Evolutionary conservation across 2,329 filamentous ascomycete genomes (phyloP).

Genomic region (Anthostomella pinea): DNA sequence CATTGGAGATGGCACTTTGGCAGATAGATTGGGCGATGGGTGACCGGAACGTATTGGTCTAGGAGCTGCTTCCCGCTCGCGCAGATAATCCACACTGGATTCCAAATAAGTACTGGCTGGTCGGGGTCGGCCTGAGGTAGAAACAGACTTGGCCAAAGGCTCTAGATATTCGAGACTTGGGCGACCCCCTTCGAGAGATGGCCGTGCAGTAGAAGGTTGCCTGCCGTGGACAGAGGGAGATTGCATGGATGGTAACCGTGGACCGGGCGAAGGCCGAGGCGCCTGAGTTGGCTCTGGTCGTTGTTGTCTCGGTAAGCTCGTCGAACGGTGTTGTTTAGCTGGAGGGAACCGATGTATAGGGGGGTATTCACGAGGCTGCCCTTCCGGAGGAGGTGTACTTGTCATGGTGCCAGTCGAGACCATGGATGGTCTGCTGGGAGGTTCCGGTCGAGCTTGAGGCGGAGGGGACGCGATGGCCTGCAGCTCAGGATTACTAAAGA

Average conservation of each 20-base stretch:
- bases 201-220: conserved; percentile 53
- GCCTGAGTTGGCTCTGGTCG: conserved; percentile 23
- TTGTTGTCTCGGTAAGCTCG: conserved; percentile 38
- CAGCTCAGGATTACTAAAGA: conserved; percentile 60
- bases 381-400: conserved; percentile 52
- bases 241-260: conserved; percentile 34
- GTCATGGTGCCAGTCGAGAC: conserved; percentile 78
- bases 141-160: conserved; percentile 59
- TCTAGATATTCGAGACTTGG: conserved; percentile 62
- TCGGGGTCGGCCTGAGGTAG: conserved; percentile 52
- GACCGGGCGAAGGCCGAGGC: conserved; percentile 24
- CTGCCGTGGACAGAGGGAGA: conserved; percentile 34
- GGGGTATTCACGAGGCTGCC: conserved; percentile 41
- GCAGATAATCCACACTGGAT: conserved; percentile 77
- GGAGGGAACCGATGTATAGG: conserved; percentile 41
- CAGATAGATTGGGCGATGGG: conserved; percentile 33
- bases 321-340: conserved; percentile 37
- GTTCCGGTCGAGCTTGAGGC: conserved; percentile 31
- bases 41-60: conserved; percentile 37
- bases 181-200: conserved; percentile 69
- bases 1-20: conserved; percentile 41
- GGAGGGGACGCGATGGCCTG: conserved; percentile 53
- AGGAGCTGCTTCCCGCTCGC: conserved; percentile 65
- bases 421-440: conserved; percentile 36
- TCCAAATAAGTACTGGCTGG: conserved; percentile 82